Percentiles rank a stretch among this genome's conserved stretches.
phyloP scores from a whole-genome alignment of 208 protist species.

The Eutreptiella sp. region DNA sequence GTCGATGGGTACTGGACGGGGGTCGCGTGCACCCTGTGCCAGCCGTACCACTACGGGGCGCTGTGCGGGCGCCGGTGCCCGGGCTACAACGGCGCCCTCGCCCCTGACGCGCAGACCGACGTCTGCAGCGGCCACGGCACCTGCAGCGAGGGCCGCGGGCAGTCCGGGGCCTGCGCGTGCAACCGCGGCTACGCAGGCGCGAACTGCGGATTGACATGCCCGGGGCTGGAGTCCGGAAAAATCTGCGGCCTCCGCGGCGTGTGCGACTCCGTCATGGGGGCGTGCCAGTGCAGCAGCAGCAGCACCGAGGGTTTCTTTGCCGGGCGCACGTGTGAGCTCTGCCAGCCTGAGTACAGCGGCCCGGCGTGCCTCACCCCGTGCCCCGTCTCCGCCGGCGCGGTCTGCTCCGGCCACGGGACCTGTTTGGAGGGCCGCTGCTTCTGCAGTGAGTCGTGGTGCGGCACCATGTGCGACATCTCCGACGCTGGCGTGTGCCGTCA shows the following conservation, averaged over 20 bases:
- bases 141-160: neutral
- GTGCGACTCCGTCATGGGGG: neutral
- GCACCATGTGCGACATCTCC: constrained; percentile 9
- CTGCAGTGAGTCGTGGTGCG: neutral
- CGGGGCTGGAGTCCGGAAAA: constrained; percentile 11
- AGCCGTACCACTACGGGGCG: neutral
- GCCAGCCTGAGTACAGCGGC: constrained; percentile 11
- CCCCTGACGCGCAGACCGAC: neutral
- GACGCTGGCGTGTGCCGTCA: constrained; percentile 16
- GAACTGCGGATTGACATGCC: constrained; percentile 15
- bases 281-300: constrained; percentile 14
- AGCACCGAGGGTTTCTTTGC: constrained; percentile 12
- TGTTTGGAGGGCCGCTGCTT: constrained; percentile 2
- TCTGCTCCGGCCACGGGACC: constrained; percentile 20
- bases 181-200: constrained; percentile 1
- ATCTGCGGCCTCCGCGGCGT: neutral
- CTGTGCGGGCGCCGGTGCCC: neutral
- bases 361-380: neutral
- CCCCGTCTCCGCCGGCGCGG: neutral
- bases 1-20: constrained; percentile 30
- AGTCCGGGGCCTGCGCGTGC: constrained; percentile 5
- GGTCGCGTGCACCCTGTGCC: constrained; percentile 11
- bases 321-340: constrained; percentile 5
- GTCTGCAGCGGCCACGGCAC: constrained; percentile 19
- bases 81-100: neutral